These are phyloP conservation scores for Didymella keratinophila DNA, from an alignment of 2,329 filamentous ascomycete species.

Conservation along the genomic window DNA sequence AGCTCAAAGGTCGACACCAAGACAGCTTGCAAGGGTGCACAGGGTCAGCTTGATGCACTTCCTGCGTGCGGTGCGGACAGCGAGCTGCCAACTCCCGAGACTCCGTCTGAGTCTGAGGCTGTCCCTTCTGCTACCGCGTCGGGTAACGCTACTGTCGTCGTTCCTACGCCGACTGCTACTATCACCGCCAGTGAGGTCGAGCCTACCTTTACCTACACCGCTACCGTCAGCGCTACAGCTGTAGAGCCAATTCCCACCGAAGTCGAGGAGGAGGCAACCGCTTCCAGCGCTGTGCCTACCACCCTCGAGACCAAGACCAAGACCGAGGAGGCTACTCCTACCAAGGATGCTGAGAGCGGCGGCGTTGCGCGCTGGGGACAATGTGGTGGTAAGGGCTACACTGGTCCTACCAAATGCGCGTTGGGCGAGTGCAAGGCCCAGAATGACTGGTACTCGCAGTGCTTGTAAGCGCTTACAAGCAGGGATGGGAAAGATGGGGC, in stretches of 20 bases:
- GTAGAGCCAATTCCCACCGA: no score
- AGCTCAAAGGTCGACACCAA: conserved; percentile 28
- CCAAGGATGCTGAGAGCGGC: background rate
- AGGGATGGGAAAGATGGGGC: no score
- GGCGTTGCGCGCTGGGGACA: background rate
- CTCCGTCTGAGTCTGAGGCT: background rate
- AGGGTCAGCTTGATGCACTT: conserved; percentile 29
- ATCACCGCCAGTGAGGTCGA: background rate
- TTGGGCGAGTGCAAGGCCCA: conserved; percentile 1
- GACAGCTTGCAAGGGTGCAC: conserved; percentile 22
- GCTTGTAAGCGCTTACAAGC: conserved; percentile 23
- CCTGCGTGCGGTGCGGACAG: conserved; percentile 23
- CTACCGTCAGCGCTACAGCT: background rate
- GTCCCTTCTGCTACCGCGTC: background rate
- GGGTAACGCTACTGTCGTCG: background rate
- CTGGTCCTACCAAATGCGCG: background rate
- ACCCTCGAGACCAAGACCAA: background rate
- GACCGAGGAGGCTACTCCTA: background rate
- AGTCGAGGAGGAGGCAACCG: background rate
- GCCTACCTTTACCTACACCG: background rate
- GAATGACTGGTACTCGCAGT: conserved; percentile 56
- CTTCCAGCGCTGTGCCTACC: background rate
- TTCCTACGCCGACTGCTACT: background rate
- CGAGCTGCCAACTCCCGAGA: background rate
- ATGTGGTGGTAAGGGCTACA: background rate